Evolutionary conservation across 768 basidiomycete genomes (phyloP), one percentile per base, ranked within the genome.

Genomic region (Phallus indusiatus): DNA sequence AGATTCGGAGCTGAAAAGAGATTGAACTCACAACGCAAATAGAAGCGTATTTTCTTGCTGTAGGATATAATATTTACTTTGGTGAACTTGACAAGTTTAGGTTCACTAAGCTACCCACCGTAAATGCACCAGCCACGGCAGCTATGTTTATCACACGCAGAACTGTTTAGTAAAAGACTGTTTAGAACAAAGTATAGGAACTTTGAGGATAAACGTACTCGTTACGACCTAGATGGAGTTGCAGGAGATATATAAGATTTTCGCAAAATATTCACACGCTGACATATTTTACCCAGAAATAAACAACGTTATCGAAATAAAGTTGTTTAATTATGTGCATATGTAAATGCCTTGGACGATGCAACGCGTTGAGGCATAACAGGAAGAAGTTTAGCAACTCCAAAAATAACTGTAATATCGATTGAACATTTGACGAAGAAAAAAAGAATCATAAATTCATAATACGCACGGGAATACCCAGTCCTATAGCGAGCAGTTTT

Each of bases 351-450:
- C 70, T 68, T 6, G 75, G 75, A 1, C 68, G 64, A 37, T 71
- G 71, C n/a, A 74, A 59, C 0, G 73, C 73, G 60, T 74, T 74
- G 55, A 69, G 69, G 28, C 64, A 61, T 0, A 67, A 71, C 11
- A 70, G 67, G 8, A 64, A 21, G 7, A 76, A 62, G 1, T 50
- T 16, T n/a, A 59, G 35, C n/a, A 59, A 51, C 10, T 59, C 57
- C 12, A 59, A 52, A 24, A 8, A 7, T 10, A 59, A 10, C 57
- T 59, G 18, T 16, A 51, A 16, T 16, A 4, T n/a, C 4, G 42
- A 42, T 28, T 28, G 28, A 28, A 28, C 7, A 2, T 42, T 42
- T 42, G 12, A 42, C 5, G 4, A 12, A 42, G 12, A 14, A 18
- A 14, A 42, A 42, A 2, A 28, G 28, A 28, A 28, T 28, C 2